A percentile compares a stretch with the other conserved stretches of the same genome.
Conservation (phyloP, 192 early-diverging fungal genomes). For the Gryganskiella cystojenkinii region DNA sequence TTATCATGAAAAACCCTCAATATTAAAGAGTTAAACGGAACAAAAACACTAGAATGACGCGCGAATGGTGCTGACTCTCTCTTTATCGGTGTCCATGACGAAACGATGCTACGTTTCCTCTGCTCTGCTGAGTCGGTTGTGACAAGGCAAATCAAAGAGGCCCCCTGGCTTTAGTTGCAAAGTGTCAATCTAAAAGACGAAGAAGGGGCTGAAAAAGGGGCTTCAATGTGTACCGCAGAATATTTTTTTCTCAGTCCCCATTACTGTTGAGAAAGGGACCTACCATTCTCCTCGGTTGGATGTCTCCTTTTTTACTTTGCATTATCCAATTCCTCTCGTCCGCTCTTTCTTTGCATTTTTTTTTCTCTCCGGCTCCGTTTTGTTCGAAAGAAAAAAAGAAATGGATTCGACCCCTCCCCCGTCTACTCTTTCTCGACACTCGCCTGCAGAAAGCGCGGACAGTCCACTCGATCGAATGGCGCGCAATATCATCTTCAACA, state of each 20-base stretch:
- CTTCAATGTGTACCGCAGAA: too few species aligned
- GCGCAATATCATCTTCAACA: too few species aligned
- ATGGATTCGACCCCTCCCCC: background rate
- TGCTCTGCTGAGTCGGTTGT: background rate
- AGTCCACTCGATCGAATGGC: too few species aligned
- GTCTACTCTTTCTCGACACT: background rate
- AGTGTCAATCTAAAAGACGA: too few species aligned
- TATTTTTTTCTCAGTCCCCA: too few species aligned
- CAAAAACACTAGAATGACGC: background rate
- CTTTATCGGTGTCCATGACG: too few species aligned
- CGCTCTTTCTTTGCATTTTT: background rate
- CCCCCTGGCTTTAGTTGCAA: background rate
- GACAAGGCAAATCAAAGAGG: background rate
- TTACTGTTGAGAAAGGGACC: too few species aligned
- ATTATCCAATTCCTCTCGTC: background rate
- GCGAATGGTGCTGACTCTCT: background rate
- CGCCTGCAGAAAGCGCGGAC: too few species aligned
- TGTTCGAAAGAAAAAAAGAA: too few species aligned
- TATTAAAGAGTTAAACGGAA: too few species aligned
- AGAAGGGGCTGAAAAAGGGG: too few species aligned
- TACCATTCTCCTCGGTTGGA: background rate
- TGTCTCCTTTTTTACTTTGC: background rate
- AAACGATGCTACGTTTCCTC: too few species aligned
- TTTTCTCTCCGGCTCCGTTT: background rate
- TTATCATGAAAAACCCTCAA: background rate